Base-by-base conservation (phyloP, 345 rosid genomes). In the Salix viminalis region DNA sequence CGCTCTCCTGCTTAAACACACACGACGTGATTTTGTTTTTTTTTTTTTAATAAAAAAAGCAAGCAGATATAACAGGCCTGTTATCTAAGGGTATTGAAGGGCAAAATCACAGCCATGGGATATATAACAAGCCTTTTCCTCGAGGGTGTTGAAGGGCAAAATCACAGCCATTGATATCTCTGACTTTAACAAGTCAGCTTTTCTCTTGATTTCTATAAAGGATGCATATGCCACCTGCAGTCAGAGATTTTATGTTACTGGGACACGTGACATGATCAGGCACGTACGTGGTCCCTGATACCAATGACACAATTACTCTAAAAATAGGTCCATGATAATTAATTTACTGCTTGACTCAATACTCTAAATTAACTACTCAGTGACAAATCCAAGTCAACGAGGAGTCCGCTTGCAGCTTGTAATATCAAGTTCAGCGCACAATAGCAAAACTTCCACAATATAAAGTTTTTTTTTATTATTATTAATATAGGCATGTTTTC, bases 61-160 rank as follows among this genome's bases (percentile, higher is more conserved):
- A 24, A 24, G 26, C 14, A 44, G 13, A 44, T 14, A 6, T 56
- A 16, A 15, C 42, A 50, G 4, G 66, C 39, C 72, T 39, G 80
- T 77, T 5, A 41, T 52, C 26, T 0, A 7, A 41, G 12, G 42
- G 30, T 11, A 3, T 3, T 46, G 28, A 5, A 74, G 21, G 21
- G 81, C 70, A n/a, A 30, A 69, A 76, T 76, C 80, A 14, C 7
- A 62, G 75, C 82, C 82, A 48, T 68, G 0, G 0, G 18, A 78
- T 21, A 21, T 8, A 18, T 12, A 28, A 65, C 56, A 48, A 1
- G 44, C 41, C 67, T 39, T 76, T 78, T 6, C 44, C 39, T 36
- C 0, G 4, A 39, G 11, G 42, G 30, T 11, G 5, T 0, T 44
- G 28, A 5, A 74, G 21, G 21, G 82, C 70, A n/a, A 30, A 69